These are phyloP conservation scores for Gossypium stocksii DNA, from an alignment of 345 rosid species.

Conservation along the genomic window DNA sequence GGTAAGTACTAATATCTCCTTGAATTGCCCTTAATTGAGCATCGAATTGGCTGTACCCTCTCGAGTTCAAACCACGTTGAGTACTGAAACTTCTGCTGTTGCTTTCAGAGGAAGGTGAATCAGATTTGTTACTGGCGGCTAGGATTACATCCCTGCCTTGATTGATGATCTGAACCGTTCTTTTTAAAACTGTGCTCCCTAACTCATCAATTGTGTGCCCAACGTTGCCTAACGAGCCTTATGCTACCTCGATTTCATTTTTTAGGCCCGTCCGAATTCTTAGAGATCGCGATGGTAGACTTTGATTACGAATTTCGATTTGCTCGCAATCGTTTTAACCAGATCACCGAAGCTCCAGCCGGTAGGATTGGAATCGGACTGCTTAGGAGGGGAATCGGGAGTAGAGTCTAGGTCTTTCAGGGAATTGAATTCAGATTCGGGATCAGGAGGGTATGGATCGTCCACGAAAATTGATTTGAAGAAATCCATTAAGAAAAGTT, in stretches of 20 bases:
- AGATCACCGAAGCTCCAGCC: slow-evolving; percentile 64
- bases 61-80: slow-evolving; percentile 36
- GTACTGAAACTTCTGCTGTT: slow-evolving; percentile 20
- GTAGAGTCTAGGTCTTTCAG: slow-evolving; percentile 19
- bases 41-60: slow-evolving; percentile 71
- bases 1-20: slow-evolving; percentile 60
- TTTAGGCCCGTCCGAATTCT: slow-evolving; percentile 73
- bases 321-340: slow-evolving; percentile 50
- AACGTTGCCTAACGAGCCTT: slow-evolving; percentile 72
- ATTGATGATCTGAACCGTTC: slow-evolving; percentile 78
- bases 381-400: slow-evolving; percentile 16
- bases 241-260: slow-evolving; percentile 90
- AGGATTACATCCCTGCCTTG: slow-evolving; percentile 76
- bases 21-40: slow-evolving; percentile 59
- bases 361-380: neutral
- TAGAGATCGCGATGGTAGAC: slow-evolving; percentile 83
- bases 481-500: slow-evolving; percentile 52
- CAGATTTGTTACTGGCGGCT: slow-evolving; percentile 53
- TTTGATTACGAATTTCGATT: slow-evolving; percentile 76
- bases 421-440: slow-evolving; percentile 33
- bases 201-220: slow-evolving; percentile 65
- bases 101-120: slow-evolving; percentile 44
- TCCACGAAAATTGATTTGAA: slow-evolving; percentile 80
- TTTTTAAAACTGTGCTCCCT: slow-evolving; percentile 61
- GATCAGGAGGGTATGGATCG: slow-evolving; percentile 40